Base-by-base conservation (phyloP, 2,329 filamentous ascomycete species). In the Exophiala mesophila region DNA sequence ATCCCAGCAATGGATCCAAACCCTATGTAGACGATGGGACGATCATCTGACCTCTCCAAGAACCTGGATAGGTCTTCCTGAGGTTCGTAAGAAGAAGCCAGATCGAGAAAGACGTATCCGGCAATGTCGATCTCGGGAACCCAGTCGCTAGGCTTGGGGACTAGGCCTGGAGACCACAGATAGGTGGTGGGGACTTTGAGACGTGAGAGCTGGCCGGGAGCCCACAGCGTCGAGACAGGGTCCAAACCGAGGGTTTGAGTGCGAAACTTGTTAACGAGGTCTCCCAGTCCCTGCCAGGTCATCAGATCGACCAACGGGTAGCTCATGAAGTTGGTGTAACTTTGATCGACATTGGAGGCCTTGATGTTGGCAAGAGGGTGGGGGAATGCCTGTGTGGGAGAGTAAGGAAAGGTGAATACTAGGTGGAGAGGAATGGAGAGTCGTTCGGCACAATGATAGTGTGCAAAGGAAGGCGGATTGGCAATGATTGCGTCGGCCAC, bases 301-400 rank as follows among this genome's bases (percentile, higher is more conserved):
- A 90, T 86, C 77, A 87, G 83, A 59, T 90, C 85, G 1, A 90
- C 83, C 24, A 90, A 65, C 0, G 83, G 80, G 58, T 89, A 92
- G 2, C 78, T 83, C 60, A 90, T 86, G 58, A 86, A 88, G 61
- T 90, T 92, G 9, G 82, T 79, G 57, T 86, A 85, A 15, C 77
- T 78, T 1, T 76, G 71, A 54, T 88, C 83, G 6, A 87, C 76
- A 50, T 87, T 86, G 12, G 75, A 79, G 47, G 74, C 75, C 57
- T 82, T 85, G 61, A 90, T 82, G 57, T 80, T 87, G 7, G 85
- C 84, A 36, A 90, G 61, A 0, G 86, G 85, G 58, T 90, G 85
- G 0, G 85, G 83, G 51, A 90, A 90, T 0, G 47, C 45, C 33
- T 80, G 74, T 0, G 85, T 89, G 0, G 85, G 83, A 0, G 80